These are phyloP conservation scores for Zygosaccharomyces gambellarensis DNA, from an alignment of 805 yeast genomes.

Conservation along the genomic window DNA sequence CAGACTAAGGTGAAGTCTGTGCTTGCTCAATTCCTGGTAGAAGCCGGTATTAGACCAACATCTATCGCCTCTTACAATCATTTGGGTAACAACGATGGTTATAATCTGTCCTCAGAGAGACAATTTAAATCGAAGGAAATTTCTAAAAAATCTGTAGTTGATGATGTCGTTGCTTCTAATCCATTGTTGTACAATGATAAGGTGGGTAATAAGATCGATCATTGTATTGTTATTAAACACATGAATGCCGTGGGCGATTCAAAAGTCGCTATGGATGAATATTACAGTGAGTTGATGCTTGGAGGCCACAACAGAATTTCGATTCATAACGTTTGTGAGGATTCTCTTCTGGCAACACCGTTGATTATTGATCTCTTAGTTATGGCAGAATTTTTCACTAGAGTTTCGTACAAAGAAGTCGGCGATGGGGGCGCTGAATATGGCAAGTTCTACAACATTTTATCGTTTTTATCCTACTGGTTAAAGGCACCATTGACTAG, in stretches of 20 bases:
- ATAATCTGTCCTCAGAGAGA: conserved; percentile 81
- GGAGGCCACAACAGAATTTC: conserved; percentile 96
- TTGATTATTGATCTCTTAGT: conserved; percentile 86
- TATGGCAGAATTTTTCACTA: conserved; percentile 82
- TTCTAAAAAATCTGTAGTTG: conserved; percentile 87
- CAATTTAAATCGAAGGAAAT: conserved; percentile 96
- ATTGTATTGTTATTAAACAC: conserved; percentile 92
- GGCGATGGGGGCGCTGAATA: conserved; percentile 42
- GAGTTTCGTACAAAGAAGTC: conserved; percentile 71
- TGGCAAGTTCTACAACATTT: conserved; percentile 73
- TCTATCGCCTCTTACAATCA: conserved; percentile 96
- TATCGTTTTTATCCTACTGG: conserved; percentile 89
- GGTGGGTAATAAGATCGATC: conserved; percentile 75
- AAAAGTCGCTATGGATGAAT: conserved; percentile 98
- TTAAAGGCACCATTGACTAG: conserved; percentile 93
- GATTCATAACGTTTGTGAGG: conserved; percentile 94
- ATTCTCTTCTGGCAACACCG: conserved; percentile 90
- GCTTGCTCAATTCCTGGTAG: conserved; percentile 90
- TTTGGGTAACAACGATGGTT: conserved; percentile 94
- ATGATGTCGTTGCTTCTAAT: conserved; percentile 88
- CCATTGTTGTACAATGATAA: conserved; percentile 77
- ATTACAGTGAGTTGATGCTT: conserved; percentile 92
- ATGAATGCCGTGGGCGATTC: conserved; percentile 93
- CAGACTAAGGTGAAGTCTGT: conserved; percentile 97
- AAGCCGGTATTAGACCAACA: conserved; percentile 93